A percentile compares a stretch with the other conserved stretches of the same genome.
Evolutionary conservation across 2,329 filamentous ascomycete genomes (phyloP).

Genomic region (Cryphonectria radicalis): DNA sequence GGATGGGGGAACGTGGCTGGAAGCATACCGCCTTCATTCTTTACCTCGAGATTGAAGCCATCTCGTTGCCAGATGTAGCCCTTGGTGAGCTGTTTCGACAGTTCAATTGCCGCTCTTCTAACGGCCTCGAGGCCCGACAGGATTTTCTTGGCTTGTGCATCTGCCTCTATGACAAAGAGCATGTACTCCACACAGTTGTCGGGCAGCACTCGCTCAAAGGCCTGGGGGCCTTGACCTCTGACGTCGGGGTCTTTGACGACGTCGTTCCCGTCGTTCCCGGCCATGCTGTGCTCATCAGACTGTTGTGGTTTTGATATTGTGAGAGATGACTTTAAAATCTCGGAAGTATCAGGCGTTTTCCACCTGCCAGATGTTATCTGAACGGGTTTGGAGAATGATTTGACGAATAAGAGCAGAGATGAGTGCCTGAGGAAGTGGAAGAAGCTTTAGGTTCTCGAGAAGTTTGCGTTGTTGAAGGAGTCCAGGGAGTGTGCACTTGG

Average conservation of each 20-base stretch:
- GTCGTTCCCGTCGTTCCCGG: not conserved
- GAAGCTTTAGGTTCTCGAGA: not conserved
- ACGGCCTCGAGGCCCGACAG: slow-evolving; percentile 71
- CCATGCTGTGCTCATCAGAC: not conserved
- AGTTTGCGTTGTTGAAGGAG: not conserved
- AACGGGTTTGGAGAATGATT: too few species aligned
- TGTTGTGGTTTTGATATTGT: not conserved
- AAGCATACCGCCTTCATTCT: slow-evolving; percentile 58
- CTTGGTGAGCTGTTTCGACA: slow-evolving; percentile 69
- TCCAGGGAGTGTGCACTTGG: not conserved
- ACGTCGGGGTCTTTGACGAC: slow-evolving; percentile 34
- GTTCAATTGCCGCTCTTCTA: slow-evolving; percentile 67
- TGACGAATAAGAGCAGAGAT: not conserved
- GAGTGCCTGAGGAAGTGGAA: not conserved
- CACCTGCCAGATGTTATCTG: not conserved
- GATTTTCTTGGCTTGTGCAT: slow-evolving; percentile 59
- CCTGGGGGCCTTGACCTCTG: slow-evolving; percentile 36
- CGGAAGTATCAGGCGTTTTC: not conserved
- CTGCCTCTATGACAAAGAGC: slow-evolving; percentile 70
- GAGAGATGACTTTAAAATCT: not conserved
- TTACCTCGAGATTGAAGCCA: slow-evolving; percentile 71
- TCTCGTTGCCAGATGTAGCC: slow-evolving; percentile 97
- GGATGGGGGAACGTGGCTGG: not conserved
- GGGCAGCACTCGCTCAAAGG: slow-evolving; percentile 55
- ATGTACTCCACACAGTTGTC: slow-evolving; percentile 89